A percentile compares a stretch with the other conserved stretches of the same genome.
Conservation (phyloP, 2,329 filamentous ascomycete species). For the Penicillium sp. region DNA sequence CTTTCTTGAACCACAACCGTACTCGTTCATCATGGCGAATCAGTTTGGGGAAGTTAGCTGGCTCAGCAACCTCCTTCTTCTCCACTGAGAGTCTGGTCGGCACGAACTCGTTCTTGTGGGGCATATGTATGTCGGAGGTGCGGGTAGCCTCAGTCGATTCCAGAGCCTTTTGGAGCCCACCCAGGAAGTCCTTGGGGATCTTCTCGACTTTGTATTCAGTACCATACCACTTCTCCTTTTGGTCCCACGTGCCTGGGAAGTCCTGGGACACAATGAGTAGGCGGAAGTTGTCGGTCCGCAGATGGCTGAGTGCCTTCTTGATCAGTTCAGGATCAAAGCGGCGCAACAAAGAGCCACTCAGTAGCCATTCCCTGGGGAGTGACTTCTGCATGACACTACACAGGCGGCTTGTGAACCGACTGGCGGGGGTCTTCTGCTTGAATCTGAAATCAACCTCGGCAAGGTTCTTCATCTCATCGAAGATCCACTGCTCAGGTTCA, state of each 20-base stretch:
- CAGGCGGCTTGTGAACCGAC: constrained; percentile 79
- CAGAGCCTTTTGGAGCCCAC: constrained; percentile 64
- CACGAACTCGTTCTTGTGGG: constrained; percentile 93
- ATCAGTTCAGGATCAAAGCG: constrained; percentile 79
- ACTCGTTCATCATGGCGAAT: constrained; percentile 78
- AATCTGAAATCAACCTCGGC: constrained; percentile 94
- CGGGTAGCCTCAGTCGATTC: constrained; percentile 56
- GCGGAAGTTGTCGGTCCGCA: constrained; percentile 86
- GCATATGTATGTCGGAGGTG: constrained; percentile 72
- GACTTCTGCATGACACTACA: constrained; percentile 89
- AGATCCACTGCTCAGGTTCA: constrained; percentile 86
- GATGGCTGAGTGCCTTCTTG: constrained; percentile 64
- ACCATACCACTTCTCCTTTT: constrained; percentile 95
- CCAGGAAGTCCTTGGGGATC: constrained; percentile 71
- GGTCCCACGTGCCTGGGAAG: constrained; percentile 76
- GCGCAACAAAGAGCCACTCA: constrained; percentile 75
- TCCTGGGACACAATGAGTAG: constrained; percentile 78
- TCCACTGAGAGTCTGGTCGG: constrained; percentile 90
- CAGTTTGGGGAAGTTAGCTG: constrained; percentile 69
- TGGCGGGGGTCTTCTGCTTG: constrained; percentile 85
- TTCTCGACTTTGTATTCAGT: constrained; percentile 85
- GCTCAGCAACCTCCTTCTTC: constrained; percentile 80
- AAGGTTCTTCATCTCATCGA: constrained; percentile 84
- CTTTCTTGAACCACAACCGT: constrained; percentile 95
- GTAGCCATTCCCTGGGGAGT: constrained; percentile 77